Evolutionary conservation across 306 rosid genomes (phyloP).

Genomic region (Quercus ilex): DNA sequence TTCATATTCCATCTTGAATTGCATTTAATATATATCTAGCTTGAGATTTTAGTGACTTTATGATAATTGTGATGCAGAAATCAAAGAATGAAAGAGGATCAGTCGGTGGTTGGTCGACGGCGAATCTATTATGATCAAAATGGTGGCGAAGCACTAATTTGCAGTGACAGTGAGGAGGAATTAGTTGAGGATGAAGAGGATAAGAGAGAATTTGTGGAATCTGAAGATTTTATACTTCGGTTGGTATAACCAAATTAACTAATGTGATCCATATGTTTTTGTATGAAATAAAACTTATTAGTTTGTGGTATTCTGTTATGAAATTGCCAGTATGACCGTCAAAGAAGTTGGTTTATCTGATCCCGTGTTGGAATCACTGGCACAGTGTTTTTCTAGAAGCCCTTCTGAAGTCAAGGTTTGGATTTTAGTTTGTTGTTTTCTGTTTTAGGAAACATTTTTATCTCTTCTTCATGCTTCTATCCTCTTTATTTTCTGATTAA

Average conservation of each 20-base stretch:
- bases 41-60: conserved; percentile 17
- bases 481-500: conserved; percentile 36
- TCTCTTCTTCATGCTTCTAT: conserved; percentile 24
- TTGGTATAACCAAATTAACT: conserved; percentile 43
- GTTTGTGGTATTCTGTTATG: conserved; percentile 25
- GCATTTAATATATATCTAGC: conserved; percentile 1
- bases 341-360: conserved; percentile 75
- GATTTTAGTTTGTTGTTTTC: background rate
- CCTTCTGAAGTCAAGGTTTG: conserved; percentile 75
- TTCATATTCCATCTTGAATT: conserved; percentile 10
- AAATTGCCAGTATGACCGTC: conserved; percentile 67
- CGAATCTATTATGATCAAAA: conserved; percentile 96
- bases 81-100: conserved; percentile 99
- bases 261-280: conserved; percentile 19
- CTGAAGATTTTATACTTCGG: conserved; percentile 94
- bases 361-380: conserved; percentile 67
- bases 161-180: conserved; percentile 99
- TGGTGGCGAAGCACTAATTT: conserved; percentile 97
- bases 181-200: conserved; percentile 86
- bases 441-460: conserved; percentile 4
- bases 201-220: conserved; percentile 73
- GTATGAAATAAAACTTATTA: conserved; percentile 19
- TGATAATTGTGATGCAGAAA: conserved; percentile 56
- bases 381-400: conserved; percentile 74
- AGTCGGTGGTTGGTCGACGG: conserved; percentile 92